phyloP scores from a whole-genome alignment of 1,284 basidiomycete species.

The Gymnopus androsaceus region DNA sequence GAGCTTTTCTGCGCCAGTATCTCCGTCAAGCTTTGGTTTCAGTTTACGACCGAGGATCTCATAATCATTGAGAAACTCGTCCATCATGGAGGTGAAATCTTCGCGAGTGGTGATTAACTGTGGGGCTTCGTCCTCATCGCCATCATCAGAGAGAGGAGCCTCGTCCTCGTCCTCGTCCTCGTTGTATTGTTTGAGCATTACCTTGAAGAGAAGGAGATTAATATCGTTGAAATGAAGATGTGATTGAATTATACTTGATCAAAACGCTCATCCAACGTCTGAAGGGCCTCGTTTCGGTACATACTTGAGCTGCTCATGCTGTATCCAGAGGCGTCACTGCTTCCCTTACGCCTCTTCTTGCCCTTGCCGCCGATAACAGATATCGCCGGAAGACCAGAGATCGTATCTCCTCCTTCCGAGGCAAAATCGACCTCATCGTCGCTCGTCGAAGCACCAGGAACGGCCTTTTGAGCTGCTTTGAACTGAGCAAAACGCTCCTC shows the following conservation, averaged over 20 bases:
- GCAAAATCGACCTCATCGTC: conserved; percentile 50
- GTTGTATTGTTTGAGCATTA: conserved; percentile 79
- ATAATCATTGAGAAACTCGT: conserved; percentile 92
- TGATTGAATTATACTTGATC: conserved; percentile 67
- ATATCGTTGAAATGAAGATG: neutral
- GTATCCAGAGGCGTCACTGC: conserved; percentile 87
- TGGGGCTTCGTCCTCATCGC: conserved; percentile 66
- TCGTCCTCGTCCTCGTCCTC: conserved; percentile 47
- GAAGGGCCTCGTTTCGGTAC: conserved; percentile 88
- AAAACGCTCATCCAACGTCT: conserved; percentile 90
- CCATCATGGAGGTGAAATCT: conserved; percentile 91
- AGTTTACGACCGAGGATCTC: conserved; percentile 92
- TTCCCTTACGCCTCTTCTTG: conserved; percentile 66
- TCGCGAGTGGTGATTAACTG: conserved; percentile 79
- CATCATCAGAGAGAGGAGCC: conserved; percentile 35
- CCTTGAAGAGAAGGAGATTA: conserved; percentile 31
- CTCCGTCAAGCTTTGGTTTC: conserved; percentile 70
- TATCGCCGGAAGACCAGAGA: conserved; percentile 69
- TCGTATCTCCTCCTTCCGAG: conserved; percentile 83
- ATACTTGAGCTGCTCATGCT: conserved; percentile 98
- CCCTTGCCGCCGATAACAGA: conserved; percentile 80
- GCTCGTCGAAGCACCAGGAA: conserved; percentile 30
- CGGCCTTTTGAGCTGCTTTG: conserved; percentile 51
- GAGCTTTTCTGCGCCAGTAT: conserved; percentile 76
- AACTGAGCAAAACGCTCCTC: conserved; percentile 78